Evolutionary conservation across 2,329 filamentous ascomycete species (phyloP), one percentile per base, ranked within the genome.

Genomic region (Sporothrix humicola): DNA sequence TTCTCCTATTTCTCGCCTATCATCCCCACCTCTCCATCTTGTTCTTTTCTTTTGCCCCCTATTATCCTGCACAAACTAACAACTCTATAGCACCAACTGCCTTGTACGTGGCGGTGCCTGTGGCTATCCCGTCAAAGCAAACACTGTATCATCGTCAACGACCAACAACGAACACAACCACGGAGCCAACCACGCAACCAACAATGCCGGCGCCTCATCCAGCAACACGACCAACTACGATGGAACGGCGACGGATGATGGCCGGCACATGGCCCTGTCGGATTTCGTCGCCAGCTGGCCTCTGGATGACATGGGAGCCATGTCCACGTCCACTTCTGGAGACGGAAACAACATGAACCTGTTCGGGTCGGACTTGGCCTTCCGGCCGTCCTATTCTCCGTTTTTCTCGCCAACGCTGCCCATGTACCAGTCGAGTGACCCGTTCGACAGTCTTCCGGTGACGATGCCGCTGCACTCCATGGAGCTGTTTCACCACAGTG

Each of bases 51-150:
- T 59, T 6, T 37, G 12, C 17, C 6, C 15, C 10, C 1, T 17
- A 7, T 31, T 9, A n/a, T 37, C 10, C n/a, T 23, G 20, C 15
- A 6, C 26, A 8, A 26, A 42, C 50, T 69, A 26, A 54, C 66
- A 13, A 8, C 5, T 31, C 23, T 23, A n/a, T 48, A 73, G 72
- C 56, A 73, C 72, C 44, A 73, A 73, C 65, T 69, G 72, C 26
- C 65, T 73, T 3, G 61, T 68, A 15, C 72, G 72, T 7, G 72
- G 72, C 3, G 72, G 72, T 1, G 72, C 54, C 26, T 73, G 72
- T 20, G 72, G 72, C 15, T 73, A 73, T 26, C 65, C 65, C 0
- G 20, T 23, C 3, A 59, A 68, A 42, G 56, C 46, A 20, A 66
- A 15, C 10, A 44, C 12, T 5, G n/a, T 7, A 8, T 1, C 37